phyloP scores from a whole-genome alignment of 805 yeast genomes.

The Limtongia smithiae region DNA sequence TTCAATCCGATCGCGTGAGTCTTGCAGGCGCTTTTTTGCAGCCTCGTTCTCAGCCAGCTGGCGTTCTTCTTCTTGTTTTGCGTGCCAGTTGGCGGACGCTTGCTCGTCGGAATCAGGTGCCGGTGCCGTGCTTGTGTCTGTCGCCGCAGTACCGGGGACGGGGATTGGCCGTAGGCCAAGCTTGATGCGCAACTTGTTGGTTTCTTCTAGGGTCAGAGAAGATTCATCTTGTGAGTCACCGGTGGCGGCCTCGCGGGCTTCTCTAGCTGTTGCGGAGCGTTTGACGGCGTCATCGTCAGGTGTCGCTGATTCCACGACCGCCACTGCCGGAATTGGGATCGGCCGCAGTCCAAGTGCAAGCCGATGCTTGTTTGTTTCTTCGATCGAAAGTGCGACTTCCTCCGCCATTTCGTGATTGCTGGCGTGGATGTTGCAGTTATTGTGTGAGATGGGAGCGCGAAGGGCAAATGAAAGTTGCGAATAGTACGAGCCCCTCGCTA shows the following conservation, averaged over 20 bases:
- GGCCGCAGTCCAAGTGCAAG: conserved; percentile 53
- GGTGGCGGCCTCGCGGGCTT: conserved; percentile 4
- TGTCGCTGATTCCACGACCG: not conserved
- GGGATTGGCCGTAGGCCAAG: conserved; percentile 57
- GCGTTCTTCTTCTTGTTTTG: conserved; percentile 37
- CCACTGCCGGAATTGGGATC: conserved; percentile 35
- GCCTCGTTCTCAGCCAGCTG: conserved; percentile 34
- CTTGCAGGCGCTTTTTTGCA: conserved; percentile 29
- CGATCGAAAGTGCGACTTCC: conserved; percentile 38
- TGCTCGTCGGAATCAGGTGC: conserved; percentile 35
- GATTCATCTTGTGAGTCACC: conserved; percentile 17
- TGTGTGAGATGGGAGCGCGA: too few species aligned
- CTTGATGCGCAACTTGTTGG: conserved; percentile 33
- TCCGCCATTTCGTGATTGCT: conserved; percentile 8
- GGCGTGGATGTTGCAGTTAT: too few species aligned
- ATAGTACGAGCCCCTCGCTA: too few species aligned
- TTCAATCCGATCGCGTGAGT: conserved; percentile 31
- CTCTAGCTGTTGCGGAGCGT: not conserved
- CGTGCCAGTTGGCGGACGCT: conserved; percentile 41
- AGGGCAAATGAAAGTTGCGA: too few species aligned
- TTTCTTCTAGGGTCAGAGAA: conserved; percentile 24
- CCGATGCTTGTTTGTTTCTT: conserved; percentile 56
- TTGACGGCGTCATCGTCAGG: not conserved
- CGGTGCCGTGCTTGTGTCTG: not conserved
- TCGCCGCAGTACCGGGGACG: conserved; percentile 10